Conservation (phyloP, 1,139 yeast species). For the Yamadazyma diddensiae region DNA sequence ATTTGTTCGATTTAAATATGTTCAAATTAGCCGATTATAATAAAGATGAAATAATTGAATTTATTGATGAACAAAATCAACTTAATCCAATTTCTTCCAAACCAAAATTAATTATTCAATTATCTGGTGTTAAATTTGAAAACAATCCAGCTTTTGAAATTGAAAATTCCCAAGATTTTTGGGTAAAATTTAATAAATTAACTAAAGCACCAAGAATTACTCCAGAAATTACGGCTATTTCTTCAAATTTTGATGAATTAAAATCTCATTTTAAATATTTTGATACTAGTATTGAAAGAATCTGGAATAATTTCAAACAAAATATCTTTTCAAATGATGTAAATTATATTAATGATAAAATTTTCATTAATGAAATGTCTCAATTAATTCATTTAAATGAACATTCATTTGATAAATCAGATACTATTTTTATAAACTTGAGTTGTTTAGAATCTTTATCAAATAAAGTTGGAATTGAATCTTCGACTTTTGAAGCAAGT, state of each 20-base stretch:
- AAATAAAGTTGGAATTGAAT: conserved; percentile 38
- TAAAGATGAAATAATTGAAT: conserved; percentile 23
- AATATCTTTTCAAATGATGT: conserved; percentile 6
- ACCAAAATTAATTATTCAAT: conserved; percentile 35
- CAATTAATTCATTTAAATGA: conserved; percentile 40
- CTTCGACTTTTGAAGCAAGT: conserved; percentile 40
- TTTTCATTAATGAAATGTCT: conserved; percentile 46
- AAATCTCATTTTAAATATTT: conserved; percentile 31
- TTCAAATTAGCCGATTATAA: conserved; percentile 23
- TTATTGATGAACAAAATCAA: conserved; percentile 22
- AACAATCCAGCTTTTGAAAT: conserved; percentile 7
- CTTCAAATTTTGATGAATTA: conserved; percentile 21
- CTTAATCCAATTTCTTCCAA: conserved; percentile 10
- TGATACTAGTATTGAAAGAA: conserved; percentile 27
- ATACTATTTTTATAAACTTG: conserved; percentile 31
- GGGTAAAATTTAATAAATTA: conserved; percentile 6
- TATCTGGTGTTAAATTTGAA: conserved; percentile 28
- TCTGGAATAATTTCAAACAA: conserved; percentile 30
- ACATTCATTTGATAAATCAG: conserved; percentile 14
- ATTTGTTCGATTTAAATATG: conserved; percentile 31
- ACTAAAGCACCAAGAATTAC: conserved; percentile 22
- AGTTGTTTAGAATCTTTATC: conserved; percentile 42
- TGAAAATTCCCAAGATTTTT: conserved; percentile 1
- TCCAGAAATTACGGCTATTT: conserved; percentile 31
- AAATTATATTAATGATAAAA: conserved; percentile 33